Evolutionary conservation across 78 protist genomes (phyloP).

Genomic region (Dictyostelium citrinum): DNA sequence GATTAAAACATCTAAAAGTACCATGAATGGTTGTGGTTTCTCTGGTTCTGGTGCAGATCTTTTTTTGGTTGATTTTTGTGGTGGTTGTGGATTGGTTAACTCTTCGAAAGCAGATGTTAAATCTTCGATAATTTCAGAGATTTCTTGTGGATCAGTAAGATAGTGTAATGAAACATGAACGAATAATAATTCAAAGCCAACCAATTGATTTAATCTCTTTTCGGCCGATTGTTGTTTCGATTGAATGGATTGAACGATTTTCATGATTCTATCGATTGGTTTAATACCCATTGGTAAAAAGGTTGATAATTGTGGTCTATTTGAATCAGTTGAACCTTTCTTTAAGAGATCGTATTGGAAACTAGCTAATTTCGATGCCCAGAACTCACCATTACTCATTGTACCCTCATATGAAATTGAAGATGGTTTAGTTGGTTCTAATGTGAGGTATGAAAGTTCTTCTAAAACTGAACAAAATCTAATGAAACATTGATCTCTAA

Average conservation of each 20-base stretch:
- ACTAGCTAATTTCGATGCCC: slow-evolving; percentile 1
- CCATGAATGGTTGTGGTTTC: slow-evolving; percentile 44
- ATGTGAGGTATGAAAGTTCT: background rate
- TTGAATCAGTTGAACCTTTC: background rate
- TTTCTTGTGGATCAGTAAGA: slow-evolving; percentile 36
- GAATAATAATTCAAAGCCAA: slow-evolving; percentile 58
- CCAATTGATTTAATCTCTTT: background rate
- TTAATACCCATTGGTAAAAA: slow-evolving; percentile 43
- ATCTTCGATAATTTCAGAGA: slow-evolving; percentile 63
- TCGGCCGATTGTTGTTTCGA: background rate
- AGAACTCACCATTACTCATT: slow-evolving; percentile 35
- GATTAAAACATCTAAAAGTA: slow-evolving; percentile 46
- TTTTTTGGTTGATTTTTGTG: background rate
- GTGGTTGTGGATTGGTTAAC: background rate
- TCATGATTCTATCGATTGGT: slow-evolving; percentile 32
- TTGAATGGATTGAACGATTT: background rate
- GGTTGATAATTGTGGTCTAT: background rate
- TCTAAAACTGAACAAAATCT: slow-evolving; percentile 38
- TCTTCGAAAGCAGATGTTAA: slow-evolving; percentile 41
- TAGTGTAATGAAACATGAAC: slow-evolving; percentile 49
- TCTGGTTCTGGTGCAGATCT: background rate
- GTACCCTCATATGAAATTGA: slow-evolving; percentile 1
- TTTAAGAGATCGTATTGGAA: slow-evolving; percentile 17
- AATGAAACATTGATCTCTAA: slow-evolving; percentile 13
- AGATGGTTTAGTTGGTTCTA: background rate